Conservation (phyloP, 2,329 filamentous ascomycete genomes). For the Trichoderma pleuroti region DNA sequence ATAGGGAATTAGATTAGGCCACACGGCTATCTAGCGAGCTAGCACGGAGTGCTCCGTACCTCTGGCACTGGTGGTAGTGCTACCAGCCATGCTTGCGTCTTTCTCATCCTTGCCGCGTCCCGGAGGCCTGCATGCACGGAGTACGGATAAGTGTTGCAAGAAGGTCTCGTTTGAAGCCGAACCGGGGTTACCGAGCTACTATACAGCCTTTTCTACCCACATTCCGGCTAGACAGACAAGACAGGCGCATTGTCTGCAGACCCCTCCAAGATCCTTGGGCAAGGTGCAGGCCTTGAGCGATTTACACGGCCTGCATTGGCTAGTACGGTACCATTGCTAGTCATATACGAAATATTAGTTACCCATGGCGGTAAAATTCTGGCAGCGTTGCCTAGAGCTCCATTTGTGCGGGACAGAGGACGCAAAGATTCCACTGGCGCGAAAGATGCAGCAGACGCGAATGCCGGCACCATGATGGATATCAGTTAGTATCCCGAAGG, state of each 20-base stretch:
- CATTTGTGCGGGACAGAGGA: neutral
- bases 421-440: neutral
- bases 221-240: neutral
- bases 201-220: neutral
- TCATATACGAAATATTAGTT: neutral
- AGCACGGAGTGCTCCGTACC: constrained; percentile 16
- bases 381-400: neutral
- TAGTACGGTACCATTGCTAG: neutral
- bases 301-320: constrained; percentile 9
- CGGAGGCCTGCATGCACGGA: constrained; percentile 7
- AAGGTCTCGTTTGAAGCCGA: neutral
- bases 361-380: constrained; percentile 7
- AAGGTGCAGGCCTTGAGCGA: constrained; percentile 9
- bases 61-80: neutral
- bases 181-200: constrained; percentile 4
- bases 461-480: neutral
- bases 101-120: neutral
- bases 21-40: constrained; percentile 16
- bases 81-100: neutral
- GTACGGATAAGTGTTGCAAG: neutral
- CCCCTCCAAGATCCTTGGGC: neutral
- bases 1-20: constrained; percentile 6
- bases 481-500: neutral
- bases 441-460: neutral
- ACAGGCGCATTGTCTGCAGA: neutral